Conservation (phyloP, 495 filamentous ascomycete species). For the Ramalina intermedia region DNA sequence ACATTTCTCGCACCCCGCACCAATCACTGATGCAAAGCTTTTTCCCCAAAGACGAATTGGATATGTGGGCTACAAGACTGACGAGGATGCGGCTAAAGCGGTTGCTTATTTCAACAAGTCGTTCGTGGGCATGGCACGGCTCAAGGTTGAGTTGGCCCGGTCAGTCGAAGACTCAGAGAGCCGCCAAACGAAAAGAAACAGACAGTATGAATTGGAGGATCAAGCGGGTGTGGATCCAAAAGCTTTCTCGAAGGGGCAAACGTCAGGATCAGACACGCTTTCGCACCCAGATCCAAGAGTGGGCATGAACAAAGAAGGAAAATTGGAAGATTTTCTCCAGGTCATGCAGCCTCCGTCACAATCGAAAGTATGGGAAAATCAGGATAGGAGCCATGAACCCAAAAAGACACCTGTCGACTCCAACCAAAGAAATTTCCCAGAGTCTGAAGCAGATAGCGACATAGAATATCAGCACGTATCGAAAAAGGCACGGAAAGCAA, state of each 20-base stretch:
- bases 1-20: constrained; percentile 65
- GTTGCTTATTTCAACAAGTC: constrained; percentile 89
- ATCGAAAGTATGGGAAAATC: constrained; percentile 50
- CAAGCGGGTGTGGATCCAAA: neutral
- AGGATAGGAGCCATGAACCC: constrained; percentile 31
- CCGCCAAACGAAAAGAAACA: neutral
- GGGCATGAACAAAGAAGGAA: constrained; percentile 36
- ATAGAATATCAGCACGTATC: constrained; percentile 51
- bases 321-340: constrained; percentile 75
- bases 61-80: constrained; percentile 85
- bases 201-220: neutral
- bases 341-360: constrained; percentile 62
- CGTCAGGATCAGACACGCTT: constrained; percentile 23
- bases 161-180: constrained; percentile 24
- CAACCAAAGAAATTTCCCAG: neutral
- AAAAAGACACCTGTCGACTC: neutral
- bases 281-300: no score
- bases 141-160: constrained; percentile 77
- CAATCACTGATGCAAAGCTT: constrained; percentile 80
- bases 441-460: constrained; percentile 32
- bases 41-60: constrained; percentile 81
- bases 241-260: neutral
- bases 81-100: constrained; percentile 62
- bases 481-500: constrained; percentile 23
- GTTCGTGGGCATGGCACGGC: constrained; percentile 94